Conservation (phyloP, 1,139 yeast genomes). For the Suhomyces taliae region DNA sequence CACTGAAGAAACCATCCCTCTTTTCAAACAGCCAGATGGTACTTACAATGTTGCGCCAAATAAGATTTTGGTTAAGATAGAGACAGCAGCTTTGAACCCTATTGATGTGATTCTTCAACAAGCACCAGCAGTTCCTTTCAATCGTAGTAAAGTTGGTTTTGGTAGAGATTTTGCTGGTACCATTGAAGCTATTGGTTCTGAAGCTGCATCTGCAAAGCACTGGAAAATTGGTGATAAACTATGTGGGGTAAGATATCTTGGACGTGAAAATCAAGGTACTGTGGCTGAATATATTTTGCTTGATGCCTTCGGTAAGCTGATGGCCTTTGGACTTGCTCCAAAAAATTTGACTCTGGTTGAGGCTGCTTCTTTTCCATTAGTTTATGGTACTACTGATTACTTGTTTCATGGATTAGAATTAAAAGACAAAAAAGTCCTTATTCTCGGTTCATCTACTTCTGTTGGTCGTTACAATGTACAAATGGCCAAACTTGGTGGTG, state of each 20-base stretch:
- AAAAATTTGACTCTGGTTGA: constrained; percentile 43
- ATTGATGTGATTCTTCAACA: constrained; percentile 54
- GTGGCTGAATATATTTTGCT: constrained; percentile 41
- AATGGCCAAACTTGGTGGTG: constrained; percentile 50
- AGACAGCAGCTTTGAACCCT: constrained; percentile 65
- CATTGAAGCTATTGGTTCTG: constrained; percentile 61
- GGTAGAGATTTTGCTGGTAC: constrained; percentile 47
- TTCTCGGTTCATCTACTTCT: constrained; percentile 74
- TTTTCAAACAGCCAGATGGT: constrained; percentile 32
- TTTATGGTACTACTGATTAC: constrained; percentile 57
- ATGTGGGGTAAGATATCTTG: constrained; percentile 48
- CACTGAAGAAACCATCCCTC: constrained; percentile 17
- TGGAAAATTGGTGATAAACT: constrained; percentile 71
- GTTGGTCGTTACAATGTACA: constrained; percentile 65
- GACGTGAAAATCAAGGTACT: constrained; percentile 45
- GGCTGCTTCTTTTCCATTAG: constrained; percentile 59
- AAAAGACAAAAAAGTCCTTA: constrained; percentile 41
- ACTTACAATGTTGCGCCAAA: constrained; percentile 36
- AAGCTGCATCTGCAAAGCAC: constrained; percentile 42
- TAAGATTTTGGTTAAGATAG: constrained; percentile 57
- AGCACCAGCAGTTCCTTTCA: not conserved
- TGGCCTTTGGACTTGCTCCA: constrained; percentile 48
- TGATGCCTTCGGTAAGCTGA: constrained; percentile 39
- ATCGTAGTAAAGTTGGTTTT: constrained; percentile 17
- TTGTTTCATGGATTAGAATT: constrained; percentile 20